These are phyloP conservation scores for Calonectria crousiana DNA, from an alignment of 2,329 filamentous ascomycete species.

Conservation along the genomic window DNA sequence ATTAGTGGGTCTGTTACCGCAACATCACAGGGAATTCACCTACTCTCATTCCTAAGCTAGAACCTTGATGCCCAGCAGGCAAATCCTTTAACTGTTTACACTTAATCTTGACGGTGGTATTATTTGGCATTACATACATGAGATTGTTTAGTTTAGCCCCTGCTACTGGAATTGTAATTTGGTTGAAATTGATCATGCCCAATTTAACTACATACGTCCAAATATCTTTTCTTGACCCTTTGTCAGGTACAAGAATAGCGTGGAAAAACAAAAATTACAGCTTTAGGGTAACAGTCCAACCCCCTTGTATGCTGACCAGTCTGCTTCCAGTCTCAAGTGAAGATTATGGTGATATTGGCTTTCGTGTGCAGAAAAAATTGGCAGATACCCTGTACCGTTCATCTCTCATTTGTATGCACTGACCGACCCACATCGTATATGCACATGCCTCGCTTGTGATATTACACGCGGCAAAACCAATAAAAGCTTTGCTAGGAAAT, in stretches of 20 bases:
- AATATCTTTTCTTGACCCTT: too few relatives aligned
- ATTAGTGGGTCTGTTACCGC: background rate
- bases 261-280: background rate
- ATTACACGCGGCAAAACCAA: background rate
- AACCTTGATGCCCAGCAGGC: too few relatives aligned
- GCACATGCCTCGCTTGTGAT: background rate
- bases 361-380: background rate
- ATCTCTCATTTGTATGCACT: background rate
- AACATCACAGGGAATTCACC: background rate
- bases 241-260: background rate
- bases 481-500: background rate
- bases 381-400: background rate
- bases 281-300: background rate
- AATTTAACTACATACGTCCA: too few relatives aligned
- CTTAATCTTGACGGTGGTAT: too few relatives aligned
- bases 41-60: background rate
- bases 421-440: background rate
- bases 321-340: too few relatives aligned
- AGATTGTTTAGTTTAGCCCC: too few relatives aligned
- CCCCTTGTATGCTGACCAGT: background rate
- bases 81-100: too few relatives aligned
- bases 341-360: too few relatives aligned
- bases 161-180: too few relatives aligned
- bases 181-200: too few relatives aligned
- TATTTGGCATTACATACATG: too few relatives aligned